These are phyloP conservation scores for Fusarium sp. DNA, from an alignment of 2,329 filamentous ascomycete species.

Conservation along the genomic window DNA sequence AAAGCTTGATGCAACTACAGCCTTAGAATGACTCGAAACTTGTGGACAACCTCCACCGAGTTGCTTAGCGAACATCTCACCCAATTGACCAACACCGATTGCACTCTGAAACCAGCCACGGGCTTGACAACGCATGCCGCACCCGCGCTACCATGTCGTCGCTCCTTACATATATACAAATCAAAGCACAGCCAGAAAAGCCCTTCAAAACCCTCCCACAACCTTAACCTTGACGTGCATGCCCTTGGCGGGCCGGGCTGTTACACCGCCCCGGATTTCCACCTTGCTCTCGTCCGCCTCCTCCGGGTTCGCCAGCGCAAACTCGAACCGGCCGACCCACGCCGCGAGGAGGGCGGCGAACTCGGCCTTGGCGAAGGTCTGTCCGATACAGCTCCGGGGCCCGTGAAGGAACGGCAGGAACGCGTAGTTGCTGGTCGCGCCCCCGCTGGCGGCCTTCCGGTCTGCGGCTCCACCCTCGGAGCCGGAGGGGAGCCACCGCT, in stretches of 20 bases:
- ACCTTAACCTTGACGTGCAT: conserved; percentile 72
- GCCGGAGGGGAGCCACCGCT: conserved; percentile 70
- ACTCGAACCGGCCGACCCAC: conserved; percentile 77
- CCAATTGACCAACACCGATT: background rate
- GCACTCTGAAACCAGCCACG: background rate
- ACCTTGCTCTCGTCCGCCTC: conserved; percentile 72
- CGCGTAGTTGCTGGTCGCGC: conserved; percentile 77
- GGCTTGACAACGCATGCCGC: background rate
- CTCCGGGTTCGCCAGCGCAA: conserved; percentile 63
- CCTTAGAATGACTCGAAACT: background rate
- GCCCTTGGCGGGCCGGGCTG: conserved; percentile 74
- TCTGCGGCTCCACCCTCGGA: conserved; percentile 47
- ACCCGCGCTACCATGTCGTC: background rate
- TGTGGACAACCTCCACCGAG: background rate
- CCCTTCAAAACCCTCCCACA: conserved; percentile 65
- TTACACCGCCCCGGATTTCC: conserved; percentile 73
- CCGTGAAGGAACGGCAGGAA: conserved; percentile 87
- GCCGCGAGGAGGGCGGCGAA: conserved; percentile 82
- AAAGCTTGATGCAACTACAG: background rate
- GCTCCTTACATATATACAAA: background rate
- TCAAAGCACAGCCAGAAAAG: background rate
- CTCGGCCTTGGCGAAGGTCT: conserved; percentile 81
- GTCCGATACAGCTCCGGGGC: conserved; percentile 84
- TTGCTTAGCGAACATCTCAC: background rate
- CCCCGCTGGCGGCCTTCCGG: conserved; percentile 66